A percentile compares a stretch with the other conserved stretches of the same genome.
phyloP scores from a whole-genome alignment of 495 filamentous ascomycete species.

The Collariella sp. region DNA sequence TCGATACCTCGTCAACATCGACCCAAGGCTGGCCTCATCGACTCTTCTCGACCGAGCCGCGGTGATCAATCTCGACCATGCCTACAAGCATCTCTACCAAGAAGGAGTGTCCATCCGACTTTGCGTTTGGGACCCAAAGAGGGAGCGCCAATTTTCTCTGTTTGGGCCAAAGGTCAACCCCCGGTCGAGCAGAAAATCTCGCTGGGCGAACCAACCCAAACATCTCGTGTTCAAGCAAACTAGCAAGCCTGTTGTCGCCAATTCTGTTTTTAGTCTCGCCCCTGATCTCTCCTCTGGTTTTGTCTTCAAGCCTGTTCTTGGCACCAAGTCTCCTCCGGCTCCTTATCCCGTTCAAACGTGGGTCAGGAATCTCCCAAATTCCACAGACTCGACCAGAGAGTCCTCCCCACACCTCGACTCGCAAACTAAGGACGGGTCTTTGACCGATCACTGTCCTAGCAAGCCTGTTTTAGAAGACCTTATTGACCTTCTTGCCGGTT shows the following conservation, averaged over 20 bases:
- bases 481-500: too few species aligned
- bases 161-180: conserved; percentile 6
- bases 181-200: background rate
- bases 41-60: conserved; percentile 8
- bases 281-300: too few species aligned
- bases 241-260: background rate
- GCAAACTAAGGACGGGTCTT: background rate
- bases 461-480: too few species aligned
- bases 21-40: conserved; percentile 8
- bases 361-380: background rate
- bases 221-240: background rate
- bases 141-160: background rate
- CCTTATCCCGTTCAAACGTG: conserved; percentile 8
- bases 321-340: too few species aligned
- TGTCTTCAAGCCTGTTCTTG: too few species aligned
- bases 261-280: too few species aligned
- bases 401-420: too few species aligned
- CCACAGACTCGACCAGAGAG: too few species aligned
- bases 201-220: background rate
- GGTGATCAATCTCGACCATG: background rate
- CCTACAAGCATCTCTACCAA: conserved; percentile 15
- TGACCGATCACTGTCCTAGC: too few species aligned
- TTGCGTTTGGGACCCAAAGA: conserved; percentile 9
- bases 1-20: conserved; percentile 28
- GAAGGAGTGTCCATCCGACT: conserved; percentile 16